Conservation (phyloP, 306 rosid genomes). For the Trifolium repens region DNA sequence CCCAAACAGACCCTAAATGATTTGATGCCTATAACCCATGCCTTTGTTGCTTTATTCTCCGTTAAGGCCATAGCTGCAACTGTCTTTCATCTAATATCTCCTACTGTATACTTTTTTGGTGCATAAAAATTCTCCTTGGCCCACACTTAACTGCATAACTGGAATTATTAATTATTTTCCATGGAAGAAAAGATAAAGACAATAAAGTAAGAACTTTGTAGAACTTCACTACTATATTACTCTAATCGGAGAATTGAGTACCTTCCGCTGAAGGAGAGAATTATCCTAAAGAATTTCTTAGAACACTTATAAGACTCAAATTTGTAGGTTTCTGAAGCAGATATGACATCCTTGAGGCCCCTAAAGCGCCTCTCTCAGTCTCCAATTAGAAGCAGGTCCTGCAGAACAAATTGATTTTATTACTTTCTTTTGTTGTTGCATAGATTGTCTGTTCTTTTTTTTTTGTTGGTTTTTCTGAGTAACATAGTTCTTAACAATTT, state of each 20-base stretch:
- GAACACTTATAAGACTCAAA: slow-evolving; percentile 35
- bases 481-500: slow-evolving; percentile 45
- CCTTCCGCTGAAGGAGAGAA: slow-evolving; percentile 28
- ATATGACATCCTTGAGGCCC: slow-evolving; percentile 60
- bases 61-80: slow-evolving; percentile 9
- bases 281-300: slow-evolving; percentile 32
- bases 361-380: slow-evolving; percentile 63
- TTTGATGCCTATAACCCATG: slow-evolving; percentile 36
- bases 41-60: background rate
- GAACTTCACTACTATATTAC: slow-evolving; percentile 22
- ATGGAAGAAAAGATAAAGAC: background rate
- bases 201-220: background rate
- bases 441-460: slow-evolving; percentile 9
- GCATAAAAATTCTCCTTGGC: slow-evolving; percentile 16
- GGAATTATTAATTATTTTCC: slow-evolving; percentile 8
- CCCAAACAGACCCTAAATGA: background rate
- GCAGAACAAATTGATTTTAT: slow-evolving; percentile 33
- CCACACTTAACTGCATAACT: background rate
- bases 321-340: slow-evolving; percentile 68
- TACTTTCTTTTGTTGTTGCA: slow-evolving; percentile 13
- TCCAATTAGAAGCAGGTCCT: slow-evolving; percentile 65
- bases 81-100: slow-evolving; percentile 29
- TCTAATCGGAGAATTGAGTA: slow-evolving; percentile 35
- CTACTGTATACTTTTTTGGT: slow-evolving; percentile 32
- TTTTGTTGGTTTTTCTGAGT: slow-evolving; percentile 38